phyloP scores from a whole-genome alignment of 768 basidiomycete genomes.

The Phallus indusiatus region DNA sequence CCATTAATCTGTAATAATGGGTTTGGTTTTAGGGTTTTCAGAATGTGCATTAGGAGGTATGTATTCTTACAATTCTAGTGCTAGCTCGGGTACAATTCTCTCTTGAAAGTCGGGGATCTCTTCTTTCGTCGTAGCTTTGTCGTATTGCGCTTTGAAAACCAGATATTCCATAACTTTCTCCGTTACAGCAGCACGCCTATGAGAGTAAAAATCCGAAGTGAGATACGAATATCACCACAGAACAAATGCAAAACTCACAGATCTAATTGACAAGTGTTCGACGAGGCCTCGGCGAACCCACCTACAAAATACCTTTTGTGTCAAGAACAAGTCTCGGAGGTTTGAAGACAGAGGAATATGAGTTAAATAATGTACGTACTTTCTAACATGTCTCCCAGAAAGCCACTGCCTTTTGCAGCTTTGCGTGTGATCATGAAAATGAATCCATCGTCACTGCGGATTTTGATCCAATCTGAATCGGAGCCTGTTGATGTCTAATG shows the following conservation, averaged over 20 bases:
- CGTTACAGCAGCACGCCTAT: slow-evolving; percentile 48
- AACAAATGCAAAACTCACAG: not conserved
- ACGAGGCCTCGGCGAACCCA: slow-evolving; percentile 64
- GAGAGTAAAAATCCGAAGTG: not conserved
- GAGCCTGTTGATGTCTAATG: not conserved
- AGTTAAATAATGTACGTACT: slow-evolving; percentile 42
- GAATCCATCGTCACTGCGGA: slow-evolving; percentile 72
- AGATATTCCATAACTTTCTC: slow-evolving; percentile 90
- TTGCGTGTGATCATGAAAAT: slow-evolving; percentile 70
- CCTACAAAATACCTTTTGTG: slow-evolving; percentile 29
- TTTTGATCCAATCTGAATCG: slow-evolving; percentile 55
- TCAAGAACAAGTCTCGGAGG: slow-evolving; percentile 5
- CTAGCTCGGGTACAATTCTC: slow-evolving; percentile 78
- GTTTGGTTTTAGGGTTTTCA: not conserved
- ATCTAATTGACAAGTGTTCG: slow-evolving; percentile 52
- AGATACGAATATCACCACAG: not conserved
- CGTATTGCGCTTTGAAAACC: slow-evolving; percentile 73
- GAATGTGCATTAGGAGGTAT: not conserved
- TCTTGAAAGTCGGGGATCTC: slow-evolving; percentile 81
- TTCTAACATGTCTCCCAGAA: slow-evolving; percentile 73
- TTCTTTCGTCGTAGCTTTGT: slow-evolving; percentile 59
- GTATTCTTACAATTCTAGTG: slow-evolving; percentile 71
- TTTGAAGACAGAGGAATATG: too few species aligned
- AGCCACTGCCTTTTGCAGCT: slow-evolving; percentile 70
- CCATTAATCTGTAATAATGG: slow-evolving; percentile 20